Percentiles rank a stretch among this genome's conserved stretches.
These are phyloP conservation scores for Arabis alpina DNA, from an alignment of 345 rosid genomes.

Conservation along the genomic window DNA sequence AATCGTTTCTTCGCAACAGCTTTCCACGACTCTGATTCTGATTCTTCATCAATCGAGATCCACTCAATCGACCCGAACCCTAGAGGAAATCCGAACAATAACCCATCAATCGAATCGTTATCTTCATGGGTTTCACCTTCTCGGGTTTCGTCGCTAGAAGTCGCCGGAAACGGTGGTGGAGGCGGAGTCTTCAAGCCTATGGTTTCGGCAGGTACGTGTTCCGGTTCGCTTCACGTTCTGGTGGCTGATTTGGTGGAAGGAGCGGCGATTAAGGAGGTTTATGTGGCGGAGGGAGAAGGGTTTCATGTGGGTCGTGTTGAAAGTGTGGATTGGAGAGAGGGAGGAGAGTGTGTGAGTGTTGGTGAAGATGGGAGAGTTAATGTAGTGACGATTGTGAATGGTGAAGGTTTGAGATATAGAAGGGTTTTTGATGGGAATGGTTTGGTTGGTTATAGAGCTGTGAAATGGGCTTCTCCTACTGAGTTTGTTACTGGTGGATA, in stretches of 20 bases:
- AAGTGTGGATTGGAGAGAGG: slow-evolving; percentile 73
- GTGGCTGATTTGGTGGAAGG: slow-evolving; percentile 40
- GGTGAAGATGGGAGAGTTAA: slow-evolving; percentile 66
- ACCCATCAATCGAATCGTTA: slow-evolving; percentile 37
- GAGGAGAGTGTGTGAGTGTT: slow-evolving; percentile 66
- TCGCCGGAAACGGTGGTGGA: slow-evolving; percentile 38
- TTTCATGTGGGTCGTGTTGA: slow-evolving; percentile 62
- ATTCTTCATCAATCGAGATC: slow-evolving; percentile 60
- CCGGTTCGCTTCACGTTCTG: slow-evolving; percentile 67
- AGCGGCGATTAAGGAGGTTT: slow-evolving; percentile 41
- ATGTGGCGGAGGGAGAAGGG: slow-evolving; percentile 42
- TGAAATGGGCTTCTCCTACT: slow-evolving; percentile 79
- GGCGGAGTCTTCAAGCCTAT: slow-evolving; percentile 45
- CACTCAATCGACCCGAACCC: slow-evolving; percentile 50
- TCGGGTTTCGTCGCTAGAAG: slow-evolving; percentile 68
- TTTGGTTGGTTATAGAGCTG: slow-evolving; percentile 71
- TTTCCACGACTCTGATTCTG: slow-evolving; percentile 56
- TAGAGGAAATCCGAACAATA: slow-evolving; percentile 32
- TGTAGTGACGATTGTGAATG: slow-evolving; percentile 49
- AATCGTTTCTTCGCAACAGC: slow-evolving; percentile 61
- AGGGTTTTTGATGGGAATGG: slow-evolving; percentile 78
- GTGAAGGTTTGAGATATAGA: slow-evolving; percentile 44
- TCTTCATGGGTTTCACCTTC: slow-evolving; percentile 63
- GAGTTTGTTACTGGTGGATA: slow-evolving; percentile 92
- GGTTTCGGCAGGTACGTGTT: slow-evolving; percentile 57